phyloP scores from a whole-genome alignment of 768 basidiomycete species.

The Russula lepida region DNA sequence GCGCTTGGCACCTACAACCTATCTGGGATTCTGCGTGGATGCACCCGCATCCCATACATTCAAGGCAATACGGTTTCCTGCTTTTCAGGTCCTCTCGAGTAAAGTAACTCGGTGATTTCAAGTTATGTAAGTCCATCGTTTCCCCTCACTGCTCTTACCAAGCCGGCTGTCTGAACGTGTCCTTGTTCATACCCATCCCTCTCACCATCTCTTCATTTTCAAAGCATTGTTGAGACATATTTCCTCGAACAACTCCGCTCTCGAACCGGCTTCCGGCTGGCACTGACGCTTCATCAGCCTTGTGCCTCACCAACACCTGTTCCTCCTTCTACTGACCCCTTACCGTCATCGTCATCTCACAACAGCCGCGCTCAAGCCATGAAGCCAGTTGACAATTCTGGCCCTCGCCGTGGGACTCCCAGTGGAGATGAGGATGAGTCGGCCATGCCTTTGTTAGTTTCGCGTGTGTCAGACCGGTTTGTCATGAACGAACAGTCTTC shows the following conservation, averaged over 20 bases:
- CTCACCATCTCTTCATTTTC: background rate
- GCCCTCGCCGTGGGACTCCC: constrained; percentile 30
- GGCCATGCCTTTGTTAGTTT: constrained; percentile 29
- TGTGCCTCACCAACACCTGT: constrained; percentile 8
- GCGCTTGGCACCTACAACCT: constrained; percentile 1
- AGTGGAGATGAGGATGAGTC: constrained; percentile 23
- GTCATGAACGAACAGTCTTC: constrained; percentile 40
- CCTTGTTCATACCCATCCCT: background rate
- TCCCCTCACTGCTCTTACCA: constrained; percentile 1
- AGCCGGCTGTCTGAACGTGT: constrained; percentile 4
- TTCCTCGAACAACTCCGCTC: background rate
- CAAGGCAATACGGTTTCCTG: constrained; percentile 7
- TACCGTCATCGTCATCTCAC: constrained; percentile 39
- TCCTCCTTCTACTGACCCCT: constrained; percentile 4
- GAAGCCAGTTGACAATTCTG: constrained; percentile 28
- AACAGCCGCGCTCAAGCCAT: constrained; percentile 32
- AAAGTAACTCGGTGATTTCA: constrained; percentile 4
- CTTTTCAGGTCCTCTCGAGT: background rate
- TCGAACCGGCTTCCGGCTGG: constrained; percentile 14
- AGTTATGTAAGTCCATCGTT: constrained; percentile 21
- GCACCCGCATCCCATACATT: background rate
- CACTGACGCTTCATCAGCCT: constrained; percentile 9
- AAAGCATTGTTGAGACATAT: constrained; percentile 2
- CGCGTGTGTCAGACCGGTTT: constrained; percentile 29
- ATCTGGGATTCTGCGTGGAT: constrained; percentile 4